Percentiles rank a stretch among this genome's conserved stretches.
These are phyloP conservation scores for Fusarium algeriense DNA, from an alignment of 2,329 filamentous ascomycete species.

Conservation along the genomic window DNA sequence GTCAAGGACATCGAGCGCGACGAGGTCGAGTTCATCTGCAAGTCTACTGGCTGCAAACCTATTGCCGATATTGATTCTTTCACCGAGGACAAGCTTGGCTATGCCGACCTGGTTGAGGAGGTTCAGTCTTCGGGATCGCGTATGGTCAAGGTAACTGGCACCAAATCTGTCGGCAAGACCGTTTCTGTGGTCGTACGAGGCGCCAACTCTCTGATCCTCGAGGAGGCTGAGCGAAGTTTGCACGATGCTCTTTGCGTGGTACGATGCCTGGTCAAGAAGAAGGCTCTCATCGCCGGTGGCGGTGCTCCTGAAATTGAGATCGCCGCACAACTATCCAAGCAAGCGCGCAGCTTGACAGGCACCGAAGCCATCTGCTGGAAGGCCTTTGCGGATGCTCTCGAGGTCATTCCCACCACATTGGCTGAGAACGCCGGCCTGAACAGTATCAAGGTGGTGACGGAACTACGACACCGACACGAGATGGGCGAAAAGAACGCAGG, in stretches of 20 bases:
- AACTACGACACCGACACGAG: slow-evolving; percentile 92
- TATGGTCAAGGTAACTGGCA: slow-evolving; percentile 94
- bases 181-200: slow-evolving; percentile 95
- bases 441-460: slow-evolving; percentile 98
- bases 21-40: slow-evolving; percentile 99
- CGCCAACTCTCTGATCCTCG: slow-evolving; percentile 92
- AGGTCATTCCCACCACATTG: slow-evolving; percentile 95
- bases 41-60: slow-evolving; percentile 98
- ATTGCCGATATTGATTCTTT: slow-evolving; percentile 99
- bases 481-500: slow-evolving; percentile 96
- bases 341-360: slow-evolving; percentile 84
- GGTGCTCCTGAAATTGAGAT: slow-evolving; percentile 98
- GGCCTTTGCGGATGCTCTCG: slow-evolving; percentile 96
- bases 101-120: slow-evolving; percentile 94
- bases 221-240: slow-evolving; percentile 95
- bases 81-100: slow-evolving; percentile 96
- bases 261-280: slow-evolving; percentile 98
- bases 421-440: slow-evolving; percentile 98
- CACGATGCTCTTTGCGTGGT: slow-evolving; percentile 99
- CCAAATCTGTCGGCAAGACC: slow-evolving; percentile 86
- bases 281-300: slow-evolving; percentile 96
- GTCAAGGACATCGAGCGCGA: slow-evolving; percentile 99
- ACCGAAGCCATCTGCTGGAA: slow-evolving; percentile 99
- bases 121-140: slow-evolving; percentile 87
- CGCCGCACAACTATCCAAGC: slow-evolving; percentile 84